These are phyloP conservation scores for Diaporthe destruens DNA, from an alignment of 2,329 filamentous ascomycete genomes.

Conservation along the genomic window DNA sequence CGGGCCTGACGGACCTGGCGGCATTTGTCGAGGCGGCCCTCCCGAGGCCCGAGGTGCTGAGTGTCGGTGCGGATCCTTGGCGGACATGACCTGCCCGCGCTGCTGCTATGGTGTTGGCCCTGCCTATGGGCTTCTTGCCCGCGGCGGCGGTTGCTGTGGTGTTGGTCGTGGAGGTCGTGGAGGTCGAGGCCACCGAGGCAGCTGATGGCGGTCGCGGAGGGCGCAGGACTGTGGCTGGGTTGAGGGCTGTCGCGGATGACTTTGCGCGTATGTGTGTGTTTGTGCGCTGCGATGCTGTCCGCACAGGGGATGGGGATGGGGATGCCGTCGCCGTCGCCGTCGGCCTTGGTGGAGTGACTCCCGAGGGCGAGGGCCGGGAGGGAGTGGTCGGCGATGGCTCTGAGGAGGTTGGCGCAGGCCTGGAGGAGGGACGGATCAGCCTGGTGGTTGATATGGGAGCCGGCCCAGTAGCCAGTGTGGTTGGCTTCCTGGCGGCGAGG, in stretches of 20 bases:
- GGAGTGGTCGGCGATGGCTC: conserved; percentile 39
- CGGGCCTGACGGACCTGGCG: conserved; percentile 35
- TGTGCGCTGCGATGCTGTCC: conserved; percentile 36
- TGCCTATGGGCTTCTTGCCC: conserved; percentile 36
- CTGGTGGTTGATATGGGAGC: conserved; percentile 42
- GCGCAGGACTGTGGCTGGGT: conserved; percentile 54
- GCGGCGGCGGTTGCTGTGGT: conserved; percentile 30
- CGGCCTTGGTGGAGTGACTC: conserved; percentile 45
- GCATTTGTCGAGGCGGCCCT: conserved; percentile 40
- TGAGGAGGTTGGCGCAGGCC: conserved; percentile 40
- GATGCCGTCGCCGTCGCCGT: conserved; percentile 39
- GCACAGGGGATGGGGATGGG: conserved; percentile 36
- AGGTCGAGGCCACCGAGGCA: conserved; percentile 41
- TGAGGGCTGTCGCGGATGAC: conserved; percentile 56
- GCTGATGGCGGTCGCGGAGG: conserved; percentile 51
- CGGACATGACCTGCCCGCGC: conserved; percentile 22
- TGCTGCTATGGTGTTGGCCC: conserved; percentile 39
- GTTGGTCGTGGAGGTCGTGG: conserved; percentile 39
- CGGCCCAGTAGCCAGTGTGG: conserved; percentile 41
- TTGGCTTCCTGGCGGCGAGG: conserved; percentile 45
- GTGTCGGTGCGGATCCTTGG: conserved; percentile 16
- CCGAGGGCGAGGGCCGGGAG: conserved; percentile 48
- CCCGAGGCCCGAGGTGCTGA: conserved; percentile 21
- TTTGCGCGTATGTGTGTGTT: conserved; percentile 55
- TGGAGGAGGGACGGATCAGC: conserved; percentile 42